Percentiles rank a stretch among this genome's conserved stretches.
phyloP scores from a whole-genome alignment of 331 rosid genomes.

The Quercus phellos region DNA sequence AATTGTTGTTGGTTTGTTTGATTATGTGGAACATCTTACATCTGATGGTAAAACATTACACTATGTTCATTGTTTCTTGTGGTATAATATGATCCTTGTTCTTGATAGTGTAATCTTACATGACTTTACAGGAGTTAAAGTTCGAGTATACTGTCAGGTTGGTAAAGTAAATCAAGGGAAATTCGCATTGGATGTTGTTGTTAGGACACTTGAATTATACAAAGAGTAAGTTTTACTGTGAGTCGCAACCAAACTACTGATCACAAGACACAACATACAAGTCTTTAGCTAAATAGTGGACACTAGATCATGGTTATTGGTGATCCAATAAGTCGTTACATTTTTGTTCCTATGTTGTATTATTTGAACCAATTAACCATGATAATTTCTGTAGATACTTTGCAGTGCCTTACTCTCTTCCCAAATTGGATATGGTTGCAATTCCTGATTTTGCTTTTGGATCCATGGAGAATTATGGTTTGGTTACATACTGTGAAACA shows the following conservation, averaged over 20 bases:
- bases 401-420: conserved; percentile 70
- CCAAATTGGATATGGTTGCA: conserved; percentile 94
- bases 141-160: conserved; percentile 86
- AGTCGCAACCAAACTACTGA: background rate
- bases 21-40: conserved; percentile 80
- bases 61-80: background rate
- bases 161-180: conserved; percentile 84
- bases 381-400: conserved; percentile 57
- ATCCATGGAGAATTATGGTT: conserved; percentile 66
- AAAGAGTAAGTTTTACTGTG: conserved; percentile 48
- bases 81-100: conserved; percentile 2
- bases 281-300: conserved; percentile 2
- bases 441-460: conserved; percentile 95
- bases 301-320: background rate
- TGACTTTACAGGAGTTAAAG: conserved; percentile 66
- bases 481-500: conserved; percentile 52
- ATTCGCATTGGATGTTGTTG: conserved; percentile 84
- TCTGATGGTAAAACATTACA: conserved; percentile 61
- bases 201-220: conserved; percentile 66
- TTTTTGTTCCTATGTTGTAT: conserved; percentile 13
- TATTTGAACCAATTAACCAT: conserved; percentile 11
- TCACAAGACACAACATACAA: conserved; percentile 1
- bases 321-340: background rate
- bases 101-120: conserved; percentile 17
- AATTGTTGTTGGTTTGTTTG: conserved; percentile 84